phyloP scores from a whole-genome alignment of 345 rosid genomes.

The Gossypium thurberi region DNA sequence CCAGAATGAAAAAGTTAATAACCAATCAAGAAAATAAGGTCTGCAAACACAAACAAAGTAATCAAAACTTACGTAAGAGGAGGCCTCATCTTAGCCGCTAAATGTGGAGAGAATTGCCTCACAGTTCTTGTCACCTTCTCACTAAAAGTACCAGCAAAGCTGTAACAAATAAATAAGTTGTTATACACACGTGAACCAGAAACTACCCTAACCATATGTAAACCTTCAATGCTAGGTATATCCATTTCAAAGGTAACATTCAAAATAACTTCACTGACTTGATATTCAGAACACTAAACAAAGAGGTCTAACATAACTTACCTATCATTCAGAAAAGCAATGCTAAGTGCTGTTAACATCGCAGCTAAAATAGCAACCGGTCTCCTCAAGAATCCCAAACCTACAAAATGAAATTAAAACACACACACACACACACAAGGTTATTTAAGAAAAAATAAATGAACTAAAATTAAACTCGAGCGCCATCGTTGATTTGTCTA shows the following conservation, averaged over 20 bases:
- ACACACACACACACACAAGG: not conserved
- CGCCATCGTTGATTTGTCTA: not conserved
- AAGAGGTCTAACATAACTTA: slow-evolving; percentile 15
- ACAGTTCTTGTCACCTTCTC: slow-evolving; percentile 85
- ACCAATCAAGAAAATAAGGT: slow-evolving; percentile 9
- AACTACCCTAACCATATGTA: not conserved
- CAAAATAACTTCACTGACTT: not conserved
- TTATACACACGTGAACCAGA: not conserved
- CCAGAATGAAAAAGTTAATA: slow-evolving; percentile 16
- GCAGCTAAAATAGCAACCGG: slow-evolving; percentile 80
- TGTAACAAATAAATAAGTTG: slow-evolving; percentile 23
- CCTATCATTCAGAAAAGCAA: slow-evolving; percentile 93
- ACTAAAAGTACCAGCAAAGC: slow-evolving; percentile 92
- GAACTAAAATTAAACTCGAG: slow-evolving; percentile 3
- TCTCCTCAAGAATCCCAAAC: slow-evolving; percentile 79
- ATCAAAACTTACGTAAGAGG: slow-evolving; percentile 55
- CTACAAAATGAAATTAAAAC: slow-evolving; percentile 25
- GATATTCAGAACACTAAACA: not conserved
- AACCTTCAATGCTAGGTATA: not conserved
- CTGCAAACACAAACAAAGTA: not conserved
- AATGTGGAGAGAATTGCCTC: slow-evolving; percentile 86
- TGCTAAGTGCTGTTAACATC: slow-evolving; percentile 55
- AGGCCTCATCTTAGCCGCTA: slow-evolving; percentile 97
- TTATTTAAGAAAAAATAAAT: not conserved
- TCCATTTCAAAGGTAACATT: slow-evolving; percentile 2